Base-by-base conservation (phyloP, 495 filamentous ascomycete genomes). In the Hamigera avellanea region DNA sequence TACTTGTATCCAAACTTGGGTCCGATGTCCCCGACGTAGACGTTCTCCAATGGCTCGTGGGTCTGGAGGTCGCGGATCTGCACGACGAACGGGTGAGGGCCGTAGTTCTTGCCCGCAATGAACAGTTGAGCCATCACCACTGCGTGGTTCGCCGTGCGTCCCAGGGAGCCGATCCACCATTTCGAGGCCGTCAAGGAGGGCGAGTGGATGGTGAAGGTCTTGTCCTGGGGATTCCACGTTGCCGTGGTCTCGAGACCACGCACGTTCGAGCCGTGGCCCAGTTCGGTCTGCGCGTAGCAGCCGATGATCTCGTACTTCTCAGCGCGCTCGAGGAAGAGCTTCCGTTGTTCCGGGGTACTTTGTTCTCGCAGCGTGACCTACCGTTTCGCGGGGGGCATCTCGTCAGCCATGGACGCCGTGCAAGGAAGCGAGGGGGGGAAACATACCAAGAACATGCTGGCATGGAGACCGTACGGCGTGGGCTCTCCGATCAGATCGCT, bases 91-190 rank as follows among this genome's bases (percentile, higher is more conserved):
- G 81, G 78, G 44, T 86, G 81, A 16, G 81, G 80, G 1, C 81
- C 81, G 42, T 72, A 75, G 26, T 61, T 60, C 53, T 79, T 81
- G 30, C 74, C 75, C 26, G 52, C 59, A 36, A 83, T 73, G 26
- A 70, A 66, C 27, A 82, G 56, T 48, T 83, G 76, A 9, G 81
- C 81, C 75, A 84, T 78, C 1, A 86, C 81, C 17, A 80, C 72
- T 0, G 81, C 80, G 56, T 83, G 71, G 43, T 82, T 86, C 14
- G 81, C 80, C 8, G 76, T 73, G n/a, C 73, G 56, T 32, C 81
- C 81, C 5, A 84, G 62, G 16, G 75, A 78, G 0, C 81, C 81
- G 46, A 83, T 81, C 81, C 81, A 86, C 80, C 80, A 86, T 50
- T 86, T 86, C 26, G 73, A 74, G 12, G 78, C 67, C 8, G 79